Base-by-base conservation (phyloP, 129 eudicot genomes). In the Helichrysum umbraculigerum region DNA sequence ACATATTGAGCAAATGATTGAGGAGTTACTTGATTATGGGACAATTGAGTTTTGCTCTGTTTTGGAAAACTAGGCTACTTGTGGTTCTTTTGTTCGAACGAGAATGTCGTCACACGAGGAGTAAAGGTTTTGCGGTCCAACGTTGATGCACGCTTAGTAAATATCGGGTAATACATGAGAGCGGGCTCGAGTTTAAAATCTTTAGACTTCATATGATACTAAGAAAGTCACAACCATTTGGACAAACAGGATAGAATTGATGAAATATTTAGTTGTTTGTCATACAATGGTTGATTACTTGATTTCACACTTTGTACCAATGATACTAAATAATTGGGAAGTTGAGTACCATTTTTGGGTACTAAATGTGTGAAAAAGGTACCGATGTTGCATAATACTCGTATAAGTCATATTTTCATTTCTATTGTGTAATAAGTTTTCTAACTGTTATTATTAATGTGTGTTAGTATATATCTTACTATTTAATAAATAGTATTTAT, bases 1-100 rank as follows among this genome's bases (percentile, higher is more conserved):
- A 78, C 90, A 90, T 67, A 89, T 94, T 15, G 93, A 94, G 82
- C 97, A 94, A 74, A 94, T 94, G 98, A 94, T 94, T 21, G 84
- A 91, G 66, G 98, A 94, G 82, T 62, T 94, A 88, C 89, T 94
- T 73, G 89, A 94, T 88, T 93, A 88, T 90, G 90, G 90, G 22
- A 80, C 88, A n/a, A 20, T 93, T 56, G 98, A 93, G 87, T 81
- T 93, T 28, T 87, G 87, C 63, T 85, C 89, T 81, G 92, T 84
- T 57, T 33, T 93, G 75, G 78, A 78, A 30, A 78, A 74, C 16
- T 89, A 80, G 81, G 33, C 61, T 22, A 16, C 21, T 25, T 39
- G 60, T 66, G n/a, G 10, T n/a, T 60, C 10, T 61, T 32, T 61
- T 16, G 21, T 11, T 63, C 70, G 3, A 37, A 32, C 14, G 22